These are phyloP conservation scores for Iris pallida DNA, from an alignment of 116 monocot species.

Conservation along the genomic window DNA sequence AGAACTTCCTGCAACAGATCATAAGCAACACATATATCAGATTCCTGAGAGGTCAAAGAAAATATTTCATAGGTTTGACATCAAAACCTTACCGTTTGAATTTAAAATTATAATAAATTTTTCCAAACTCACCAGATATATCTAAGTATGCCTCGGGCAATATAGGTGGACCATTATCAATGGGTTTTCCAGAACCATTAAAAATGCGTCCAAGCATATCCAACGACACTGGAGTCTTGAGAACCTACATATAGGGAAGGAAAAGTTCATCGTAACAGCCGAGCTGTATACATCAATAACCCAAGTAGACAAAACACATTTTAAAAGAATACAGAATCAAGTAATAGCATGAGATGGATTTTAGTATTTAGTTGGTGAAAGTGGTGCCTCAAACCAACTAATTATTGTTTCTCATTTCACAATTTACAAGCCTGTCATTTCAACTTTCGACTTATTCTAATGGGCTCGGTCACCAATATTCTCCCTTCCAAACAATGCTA, in stretches of 20 bases:
- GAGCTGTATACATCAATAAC: too few species aligned
- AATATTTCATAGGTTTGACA: background rate
- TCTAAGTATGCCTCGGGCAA: constrained; percentile 94
- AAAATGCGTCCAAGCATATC: constrained; percentile 99
- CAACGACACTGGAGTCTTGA: constrained; percentile 94
- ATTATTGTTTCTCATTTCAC: too few species aligned
- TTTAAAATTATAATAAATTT: background rate
- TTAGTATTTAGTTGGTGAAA: too few species aligned
- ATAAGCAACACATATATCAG: background rate
- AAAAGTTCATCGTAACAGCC: too few species aligned
- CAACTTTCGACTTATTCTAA: too few species aligned
- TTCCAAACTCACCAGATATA: constrained; percentile 67
- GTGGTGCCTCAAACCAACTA: too few species aligned
- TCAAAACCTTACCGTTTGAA: background rate
- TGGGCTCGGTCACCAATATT: too few species aligned
- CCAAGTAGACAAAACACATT: too few species aligned
- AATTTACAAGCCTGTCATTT: too few species aligned
- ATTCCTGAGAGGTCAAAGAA: background rate
- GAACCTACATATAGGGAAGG: constrained; percentile 35
- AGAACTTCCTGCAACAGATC: constrained; percentile 75
- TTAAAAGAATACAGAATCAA: too few species aligned
- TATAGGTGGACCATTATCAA: constrained; percentile 96
- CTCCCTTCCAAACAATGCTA: too few species aligned
- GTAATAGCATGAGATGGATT: too few species aligned
- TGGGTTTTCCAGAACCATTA: constrained; percentile 98